Evolutionary conservation across 768 basidiomycete genomes (phyloP).

Genomic region (Rhizopogon vinicolor): DNA sequence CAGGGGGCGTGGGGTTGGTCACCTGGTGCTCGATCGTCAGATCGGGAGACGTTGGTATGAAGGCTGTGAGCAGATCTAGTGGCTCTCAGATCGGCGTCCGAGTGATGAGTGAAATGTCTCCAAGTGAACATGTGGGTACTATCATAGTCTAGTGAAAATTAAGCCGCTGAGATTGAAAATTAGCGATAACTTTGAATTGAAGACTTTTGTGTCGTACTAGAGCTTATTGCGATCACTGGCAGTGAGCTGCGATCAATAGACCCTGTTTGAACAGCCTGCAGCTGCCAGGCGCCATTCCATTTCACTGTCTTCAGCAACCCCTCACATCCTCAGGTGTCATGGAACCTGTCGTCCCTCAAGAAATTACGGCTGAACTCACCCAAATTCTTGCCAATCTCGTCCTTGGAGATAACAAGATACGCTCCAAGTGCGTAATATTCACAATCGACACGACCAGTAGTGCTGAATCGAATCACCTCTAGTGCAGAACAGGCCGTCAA

Average conservation of each 20-base stretch:
- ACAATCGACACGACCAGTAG: neutral
- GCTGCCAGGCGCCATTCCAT: neutral
- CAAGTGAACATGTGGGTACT: too few relatives aligned
- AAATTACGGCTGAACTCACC: conserved; percentile 72
- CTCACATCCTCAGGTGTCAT: conserved; percentile 8
- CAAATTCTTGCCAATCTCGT: conserved; percentile 85
- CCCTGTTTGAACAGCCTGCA: neutral
- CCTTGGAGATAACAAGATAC: conserved; percentile 78
- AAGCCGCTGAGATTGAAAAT: too few relatives aligned
- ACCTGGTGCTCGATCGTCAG: too few relatives aligned
- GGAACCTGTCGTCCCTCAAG: conserved; percentile 41
- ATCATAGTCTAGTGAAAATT: too few relatives aligned
- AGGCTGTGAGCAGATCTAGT: too few relatives aligned
- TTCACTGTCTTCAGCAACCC: neutral
- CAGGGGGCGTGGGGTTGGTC: too few relatives aligned
- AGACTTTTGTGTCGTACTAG: too few relatives aligned
- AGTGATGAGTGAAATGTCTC: too few relatives aligned
- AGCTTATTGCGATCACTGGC: too few relatives aligned
- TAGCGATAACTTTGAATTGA: too few relatives aligned
- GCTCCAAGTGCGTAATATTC: conserved; percentile 47
- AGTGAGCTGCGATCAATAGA: neutral
- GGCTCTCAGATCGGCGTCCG: too few relatives aligned
- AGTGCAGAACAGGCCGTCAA: conserved; percentile 82
- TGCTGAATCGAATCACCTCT: conserved; percentile 13
- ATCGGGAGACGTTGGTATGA: too few relatives aligned